Base-by-base conservation (phyloP, 2,329 filamentous ascomycete species). In the Metarhizium album region DNA sequence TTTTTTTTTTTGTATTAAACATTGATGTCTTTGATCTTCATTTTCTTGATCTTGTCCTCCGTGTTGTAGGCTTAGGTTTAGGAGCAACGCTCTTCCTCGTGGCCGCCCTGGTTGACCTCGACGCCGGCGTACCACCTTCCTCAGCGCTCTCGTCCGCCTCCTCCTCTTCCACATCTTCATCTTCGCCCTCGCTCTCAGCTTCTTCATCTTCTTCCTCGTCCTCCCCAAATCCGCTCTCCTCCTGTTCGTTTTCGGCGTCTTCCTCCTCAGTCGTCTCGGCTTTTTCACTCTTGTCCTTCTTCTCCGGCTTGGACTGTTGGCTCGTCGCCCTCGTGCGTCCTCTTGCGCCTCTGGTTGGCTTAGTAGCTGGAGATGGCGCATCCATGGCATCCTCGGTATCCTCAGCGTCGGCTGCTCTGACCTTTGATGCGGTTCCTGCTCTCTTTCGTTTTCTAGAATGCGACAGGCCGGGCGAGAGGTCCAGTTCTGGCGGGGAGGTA, bases 371-470 rank as follows among this genome's bases (percentile, higher is more conserved):
- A 49, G 70, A 66, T 43, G 60, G 57, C 38, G 67, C 59, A 55
- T 73, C 71, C 49, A 72, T 67, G 55, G 67, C 63, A 48, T 76
- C 69, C 58, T 74, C 66, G 13, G 70, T 76, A 50, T 74, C 75
- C 11, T 76, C 74, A 4, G 72, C 70, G 13, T 74, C 73, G n/a
- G 67, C 62, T 8, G 65, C 67, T 46, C 68, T 70, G 1, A 67
- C 63, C 51, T 67, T 69, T 11, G 70, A 58, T 1, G 60, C 60
- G 2, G 68, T 66, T 20, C 65, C 65, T 20, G 65, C 66, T 35
- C 73, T 68, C 62, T 74, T 76, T 49, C 73, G 70, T 63, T 75
- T 76, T 58, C 67, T 52, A 23, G 63, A 56, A 9, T 61, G 61
- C 18, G 64, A 60, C 14, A 62, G 61, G 29, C 59, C 57, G 7